Evolutionary conservation across 192 early-diverging fungal genomes (phyloP).

Genomic region (Backusella psychrophila): DNA sequence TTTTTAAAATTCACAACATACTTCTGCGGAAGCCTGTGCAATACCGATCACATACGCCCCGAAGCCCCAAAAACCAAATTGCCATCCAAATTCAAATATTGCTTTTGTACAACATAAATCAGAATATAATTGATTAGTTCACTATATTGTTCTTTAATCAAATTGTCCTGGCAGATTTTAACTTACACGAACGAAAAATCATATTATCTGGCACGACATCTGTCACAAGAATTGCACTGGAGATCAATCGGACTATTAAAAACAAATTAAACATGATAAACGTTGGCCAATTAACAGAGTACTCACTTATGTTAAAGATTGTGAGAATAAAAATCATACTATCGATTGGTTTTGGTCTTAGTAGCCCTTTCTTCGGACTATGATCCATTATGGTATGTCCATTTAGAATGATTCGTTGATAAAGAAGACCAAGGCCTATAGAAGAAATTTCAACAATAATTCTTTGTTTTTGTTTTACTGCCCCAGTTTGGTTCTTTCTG

Average conservation of each 20-base stretch:
- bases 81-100: slow-evolving; percentile 30
- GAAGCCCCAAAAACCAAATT: slow-evolving; percentile 25
- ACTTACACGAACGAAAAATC: slow-evolving; percentile 5
- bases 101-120: neutral
- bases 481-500: neutral
- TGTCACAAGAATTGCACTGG: slow-evolving; percentile 18
- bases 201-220: slow-evolving; percentile 20
- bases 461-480: neutral
- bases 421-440: slow-evolving; percentile 18
- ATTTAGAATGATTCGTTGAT: slow-evolving; percentile 2
- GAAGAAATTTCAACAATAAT: neutral
- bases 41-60: slow-evolving; percentile 12
- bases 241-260: slow-evolving; percentile 17
- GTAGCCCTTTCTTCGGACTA: neutral
- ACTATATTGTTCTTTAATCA: too few species aligned
- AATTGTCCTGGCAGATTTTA: neutral
- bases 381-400: slow-evolving; percentile 17
- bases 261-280: neutral
- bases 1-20: too few species aligned
- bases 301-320: neutral
- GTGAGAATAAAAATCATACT: slow-evolving; percentile 15
- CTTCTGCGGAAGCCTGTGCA: too few species aligned
- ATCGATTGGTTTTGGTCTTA: slow-evolving; percentile 29
- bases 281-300: slow-evolving; percentile 10
- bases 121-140: too few species aligned